A percentile compares a stretch with the other conserved stretches of the same genome.
phyloP scores from a whole-genome alignment of 2,329 filamentous ascomycete species.

The Alternaria dauci region DNA sequence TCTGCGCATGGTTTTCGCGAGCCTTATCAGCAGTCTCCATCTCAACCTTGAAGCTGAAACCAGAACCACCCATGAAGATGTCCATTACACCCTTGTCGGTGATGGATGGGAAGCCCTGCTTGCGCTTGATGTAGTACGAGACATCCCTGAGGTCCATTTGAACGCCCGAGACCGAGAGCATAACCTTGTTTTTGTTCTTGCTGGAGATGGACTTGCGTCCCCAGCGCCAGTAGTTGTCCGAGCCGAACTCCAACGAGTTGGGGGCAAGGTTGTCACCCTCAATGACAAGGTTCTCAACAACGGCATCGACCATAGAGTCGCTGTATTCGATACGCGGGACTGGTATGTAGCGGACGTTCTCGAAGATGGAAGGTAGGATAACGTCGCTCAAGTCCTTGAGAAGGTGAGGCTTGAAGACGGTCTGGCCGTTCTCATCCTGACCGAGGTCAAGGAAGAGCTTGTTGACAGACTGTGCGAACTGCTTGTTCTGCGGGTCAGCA shows the following conservation, averaged over 20 bases:
- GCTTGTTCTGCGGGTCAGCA: constrained; percentile 83
- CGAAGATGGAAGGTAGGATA: constrained; percentile 82
- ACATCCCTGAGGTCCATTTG: constrained; percentile 85
- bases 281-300: constrained; percentile 93
- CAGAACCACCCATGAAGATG: constrained; percentile 84
- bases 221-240: constrained; percentile 94
- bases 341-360: constrained; percentile 87
- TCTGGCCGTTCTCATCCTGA: constrained; percentile 82
- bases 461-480: constrained; percentile 76
- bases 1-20: constrained; percentile 62
- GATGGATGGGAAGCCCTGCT: constrained; percentile 88
- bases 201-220: constrained; percentile 86
- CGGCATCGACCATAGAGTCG: constrained; percentile 82
- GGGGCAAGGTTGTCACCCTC: constrained; percentile 98
- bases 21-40: constrained; percentile 78
- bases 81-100: constrained; percentile 89
- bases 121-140: constrained; percentile 93
- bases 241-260: constrained; percentile 86
- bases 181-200: constrained; percentile 83
- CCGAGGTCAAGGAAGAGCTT: constrained; percentile 93
- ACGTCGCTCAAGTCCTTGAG: constrained; percentile 88
- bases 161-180: constrained; percentile 85
- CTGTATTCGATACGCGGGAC: constrained; percentile 93
- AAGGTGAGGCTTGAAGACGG: constrained; percentile 90
- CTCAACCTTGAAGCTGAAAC: constrained; percentile 91